Evolutionary conservation across 2,329 filamentous ascomycete species (phyloP).

Genomic region (Exophiala spinifera): DNA sequence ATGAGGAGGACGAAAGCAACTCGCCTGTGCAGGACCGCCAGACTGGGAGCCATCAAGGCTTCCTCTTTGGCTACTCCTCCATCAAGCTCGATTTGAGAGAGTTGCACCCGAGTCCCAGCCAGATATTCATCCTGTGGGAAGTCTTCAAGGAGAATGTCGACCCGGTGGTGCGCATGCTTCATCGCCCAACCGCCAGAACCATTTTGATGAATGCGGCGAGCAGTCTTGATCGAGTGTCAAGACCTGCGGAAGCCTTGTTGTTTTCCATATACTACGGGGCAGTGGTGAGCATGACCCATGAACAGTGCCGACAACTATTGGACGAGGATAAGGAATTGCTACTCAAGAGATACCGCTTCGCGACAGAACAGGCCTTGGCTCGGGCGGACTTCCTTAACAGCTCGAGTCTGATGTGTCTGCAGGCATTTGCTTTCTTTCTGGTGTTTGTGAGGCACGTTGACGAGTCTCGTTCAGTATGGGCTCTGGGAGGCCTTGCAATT

Average conservation of each 20-base stretch:
- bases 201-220: constrained; percentile 51
- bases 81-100: constrained; percentile 53
- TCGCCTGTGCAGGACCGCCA: constrained; percentile 45
- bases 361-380: constrained; percentile 61
- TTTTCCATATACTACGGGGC: constrained; percentile 61
- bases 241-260: constrained; percentile 54
- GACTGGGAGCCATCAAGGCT: constrained; percentile 52
- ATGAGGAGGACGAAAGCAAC: constrained; percentile 51
- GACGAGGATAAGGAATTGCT: constrained; percentile 51
- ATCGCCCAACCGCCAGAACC: constrained; percentile 53
- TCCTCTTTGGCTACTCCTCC: constrained; percentile 60
- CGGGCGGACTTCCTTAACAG: constrained; percentile 61
- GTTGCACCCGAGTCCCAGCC: constrained; percentile 54
- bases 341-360: constrained; percentile 59
- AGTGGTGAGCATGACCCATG: constrained; percentile 48
- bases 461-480: constrained; percentile 45
- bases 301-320: constrained; percentile 49
- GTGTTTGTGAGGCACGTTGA: constrained; percentile 50
- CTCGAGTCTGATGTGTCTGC: constrained; percentile 60
- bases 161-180: constrained; percentile 59
- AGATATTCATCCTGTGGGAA: constrained; percentile 55
- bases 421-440: constrained; percentile 61
- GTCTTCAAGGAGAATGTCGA: constrained; percentile 61
- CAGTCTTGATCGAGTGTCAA: constrained; percentile 49
- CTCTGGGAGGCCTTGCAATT: constrained; percentile 42